These are phyloP conservation scores for Yamadazyma triangularis DNA, from an alignment of 1,139 yeast genomes.

Conservation along the genomic window DNA sequence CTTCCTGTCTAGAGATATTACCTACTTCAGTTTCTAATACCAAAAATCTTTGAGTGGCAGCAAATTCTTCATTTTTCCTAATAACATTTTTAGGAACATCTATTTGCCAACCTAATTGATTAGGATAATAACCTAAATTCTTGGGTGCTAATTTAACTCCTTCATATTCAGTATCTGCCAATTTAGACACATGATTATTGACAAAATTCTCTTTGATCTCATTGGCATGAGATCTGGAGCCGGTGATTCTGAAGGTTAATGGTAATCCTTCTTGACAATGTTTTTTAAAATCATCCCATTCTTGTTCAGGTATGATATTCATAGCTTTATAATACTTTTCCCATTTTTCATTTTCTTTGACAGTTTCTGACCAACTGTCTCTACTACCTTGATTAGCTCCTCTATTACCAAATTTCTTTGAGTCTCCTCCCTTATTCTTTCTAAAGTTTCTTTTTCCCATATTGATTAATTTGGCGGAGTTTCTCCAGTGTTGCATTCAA, in stretches of 20 bases:
- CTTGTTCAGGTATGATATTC: constrained; percentile 61
- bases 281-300: constrained; percentile 74
- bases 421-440: constrained; percentile 27
- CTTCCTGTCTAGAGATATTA: constrained; percentile 95
- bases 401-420: constrained; percentile 31
- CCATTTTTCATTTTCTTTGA: constrained; percentile 83
- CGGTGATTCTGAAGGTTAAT: constrained; percentile 90
- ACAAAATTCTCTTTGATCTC: constrained; percentile 61
- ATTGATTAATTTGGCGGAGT: neutral
- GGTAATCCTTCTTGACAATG: constrained; percentile 82
- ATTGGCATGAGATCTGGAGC: constrained; percentile 69
- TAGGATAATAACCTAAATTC: constrained; percentile 81
- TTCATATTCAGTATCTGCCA: constrained; percentile 55
- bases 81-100: constrained; percentile 89
- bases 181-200: constrained; percentile 54
- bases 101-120: constrained; percentile 86
- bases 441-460: constrained; percentile 44
- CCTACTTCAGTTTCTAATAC: constrained; percentile 97
- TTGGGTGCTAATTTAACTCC: constrained; percentile 58
- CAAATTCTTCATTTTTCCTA: constrained; percentile 80
- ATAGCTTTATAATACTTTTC: constrained; percentile 79
- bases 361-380: constrained; percentile 60
- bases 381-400: constrained; percentile 21
- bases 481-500: neutral
- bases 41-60: constrained; percentile 84